Percentiles rank a stretch among this genome's conserved stretches.
phyloP scores from a whole-genome alignment of 495 filamentous ascomycete species.

The Podospora bellae-mahoneyi region DNA sequence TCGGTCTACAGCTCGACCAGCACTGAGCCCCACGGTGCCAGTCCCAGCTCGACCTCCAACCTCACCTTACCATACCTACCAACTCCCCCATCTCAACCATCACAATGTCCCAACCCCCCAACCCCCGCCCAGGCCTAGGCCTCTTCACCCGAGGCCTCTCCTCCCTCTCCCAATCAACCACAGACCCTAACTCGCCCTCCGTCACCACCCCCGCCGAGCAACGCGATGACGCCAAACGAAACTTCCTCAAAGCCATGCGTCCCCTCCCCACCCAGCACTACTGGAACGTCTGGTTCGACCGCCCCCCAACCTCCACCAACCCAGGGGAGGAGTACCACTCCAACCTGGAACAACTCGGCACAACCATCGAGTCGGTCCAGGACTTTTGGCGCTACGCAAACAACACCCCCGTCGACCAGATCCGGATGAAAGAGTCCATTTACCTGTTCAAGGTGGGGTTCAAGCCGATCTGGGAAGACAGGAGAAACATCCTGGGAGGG shows the following conservation, averaged over 20 bases:
- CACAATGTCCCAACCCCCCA: constrained; percentile 3
- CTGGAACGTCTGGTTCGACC: constrained; percentile 59
- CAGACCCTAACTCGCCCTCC: constrained; percentile 46
- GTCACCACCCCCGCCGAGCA: constrained; percentile 54
- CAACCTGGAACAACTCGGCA: constrained; percentile 62
- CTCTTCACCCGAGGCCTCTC: constrained; percentile 55
- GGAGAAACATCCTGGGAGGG: constrained; percentile 74
- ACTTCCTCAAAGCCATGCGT: constrained; percentile 57
- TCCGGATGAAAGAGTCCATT: constrained; percentile 76
- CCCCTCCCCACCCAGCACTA: constrained; percentile 58
- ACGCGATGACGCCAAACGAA: constrained; percentile 57
- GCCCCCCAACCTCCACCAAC: constrained; percentile 22
- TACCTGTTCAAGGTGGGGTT: constrained; percentile 88
- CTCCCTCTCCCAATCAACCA: constrained; percentile 46
- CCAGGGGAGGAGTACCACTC: constrained; percentile 51
- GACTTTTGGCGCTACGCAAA: constrained; percentile 89
- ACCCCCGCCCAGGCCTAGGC: constrained; percentile 38
- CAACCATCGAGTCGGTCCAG: constrained; percentile 68
- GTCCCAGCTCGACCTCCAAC: not conserved
- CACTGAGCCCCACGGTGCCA: too few species aligned
- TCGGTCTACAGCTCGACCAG: too few species aligned
- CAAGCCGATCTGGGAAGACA: constrained; percentile 86
- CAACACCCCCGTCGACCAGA: constrained; percentile 72
- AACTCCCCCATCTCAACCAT: not conserved
- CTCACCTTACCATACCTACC: not conserved